Evolutionary conservation across 2,329 filamentous ascomycete species (phyloP), one percentile per base, ranked within the genome.

Genomic region (Calonectria pauciramosa): DNA sequence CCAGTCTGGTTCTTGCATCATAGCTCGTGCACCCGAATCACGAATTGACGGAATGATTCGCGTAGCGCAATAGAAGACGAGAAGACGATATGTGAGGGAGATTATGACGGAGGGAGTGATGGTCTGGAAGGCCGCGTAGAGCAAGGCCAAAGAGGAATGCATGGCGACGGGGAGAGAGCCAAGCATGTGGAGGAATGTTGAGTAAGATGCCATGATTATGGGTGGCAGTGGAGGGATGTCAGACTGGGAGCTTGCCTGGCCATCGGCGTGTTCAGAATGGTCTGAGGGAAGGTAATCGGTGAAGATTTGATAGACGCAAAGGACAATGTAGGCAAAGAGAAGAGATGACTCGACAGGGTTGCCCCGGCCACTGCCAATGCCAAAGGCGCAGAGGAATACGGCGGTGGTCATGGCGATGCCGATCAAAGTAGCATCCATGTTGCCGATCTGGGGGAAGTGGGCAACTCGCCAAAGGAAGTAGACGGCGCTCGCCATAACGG

Each of bases 291-390:
- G 92, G 86, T 99, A 99, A 86, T 99, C 97, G 81, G 97, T 99
- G 85, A 99, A 99, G 85, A 99, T 99, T 85, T 99, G 97, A 87
- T 99, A 99, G 82, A 99, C 94, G 88, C 96, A 99, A 76, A 99
- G 93, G n/a, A 98, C 97, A 75, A 98, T 92, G 85, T 99, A 99
- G 82, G 97, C 96, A 77, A 99, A 99, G 73, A 99, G 90, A 14
- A 99, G 89, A 28, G 96, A 98, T 79, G 95, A 98, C 86, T 99
- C 96, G 70, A 99, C 94, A 2, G 96, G 95, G 82, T 98, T 99
- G 75, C 97, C 97, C 80, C 96, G 93, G 2, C 96, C 96, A 81
- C 95, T 98, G 75, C 94, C 95, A 80, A 99, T 98, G 32, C 97
- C 97, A 89, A 96, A 98, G 18, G 94, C 95, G 83, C 95, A 97